Percentiles rank a stretch among this genome's conserved stretches.
Conservation (phyloP, 306 rosid genomes). For the Astragalus membranaceus region DNA sequence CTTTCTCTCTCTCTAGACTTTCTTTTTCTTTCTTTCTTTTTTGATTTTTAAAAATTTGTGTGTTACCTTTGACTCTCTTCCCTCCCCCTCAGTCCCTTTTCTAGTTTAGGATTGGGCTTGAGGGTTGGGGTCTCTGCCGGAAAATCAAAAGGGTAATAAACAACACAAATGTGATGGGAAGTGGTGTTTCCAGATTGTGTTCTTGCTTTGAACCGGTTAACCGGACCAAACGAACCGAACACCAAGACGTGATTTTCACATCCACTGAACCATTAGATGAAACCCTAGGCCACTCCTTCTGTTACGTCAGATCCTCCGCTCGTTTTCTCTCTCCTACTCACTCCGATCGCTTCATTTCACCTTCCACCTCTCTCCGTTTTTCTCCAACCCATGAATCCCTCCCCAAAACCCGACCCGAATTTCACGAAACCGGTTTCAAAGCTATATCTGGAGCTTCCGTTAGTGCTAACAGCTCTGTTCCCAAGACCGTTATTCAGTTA, state of each 20-base stretch:
- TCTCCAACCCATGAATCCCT: constrained; percentile 57
- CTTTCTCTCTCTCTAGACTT: neutral
- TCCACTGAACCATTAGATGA: constrained; percentile 66
- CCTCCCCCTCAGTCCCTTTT: constrained; percentile 9
- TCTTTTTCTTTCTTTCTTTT: neutral
- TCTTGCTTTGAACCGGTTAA: constrained; percentile 62
- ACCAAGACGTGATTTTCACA: constrained; percentile 43
- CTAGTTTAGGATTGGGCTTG: constrained; percentile 8
- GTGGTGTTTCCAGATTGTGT: constrained; percentile 59
- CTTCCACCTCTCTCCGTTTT: constrained; percentile 78
- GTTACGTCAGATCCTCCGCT: constrained; percentile 79
- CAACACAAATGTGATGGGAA: constrained; percentile 92
- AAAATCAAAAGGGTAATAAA: neutral
- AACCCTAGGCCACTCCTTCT: constrained; percentile 98
- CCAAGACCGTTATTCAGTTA: constrained; percentile 67
- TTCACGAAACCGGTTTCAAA: constrained; percentile 61
- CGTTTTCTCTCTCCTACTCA: constrained; percentile 73
- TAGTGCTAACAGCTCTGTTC: constrained; percentile 81
- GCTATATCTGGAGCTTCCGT: constrained; percentile 97
- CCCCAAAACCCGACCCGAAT: constrained; percentile 43
- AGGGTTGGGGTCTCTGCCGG: neutral
- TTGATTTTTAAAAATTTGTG: neutral
- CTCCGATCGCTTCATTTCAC: constrained; percentile 84
- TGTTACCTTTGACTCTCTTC: neutral
- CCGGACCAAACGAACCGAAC: constrained; percentile 33